A percentile compares a stretch with the other conserved stretches of the same genome.
Evolutionary conservation across 768 basidiomycete species (phyloP).

Genomic region (Lyophyllum atratum): DNA sequence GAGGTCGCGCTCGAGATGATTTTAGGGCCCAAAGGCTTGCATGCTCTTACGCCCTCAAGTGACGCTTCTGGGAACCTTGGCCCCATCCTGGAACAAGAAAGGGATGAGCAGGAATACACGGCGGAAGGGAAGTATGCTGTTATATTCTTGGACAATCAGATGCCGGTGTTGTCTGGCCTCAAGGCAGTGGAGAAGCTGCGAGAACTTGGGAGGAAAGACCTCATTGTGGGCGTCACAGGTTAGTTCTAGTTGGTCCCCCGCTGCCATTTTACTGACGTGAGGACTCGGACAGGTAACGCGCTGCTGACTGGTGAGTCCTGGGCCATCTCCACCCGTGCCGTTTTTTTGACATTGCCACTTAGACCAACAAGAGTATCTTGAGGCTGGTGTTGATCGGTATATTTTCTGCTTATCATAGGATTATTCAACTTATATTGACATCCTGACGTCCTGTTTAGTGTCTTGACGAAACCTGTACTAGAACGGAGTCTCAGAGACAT

Average conservation of each 20-base stretch:
- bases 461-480: slow-evolving; percentile 80
- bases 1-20: slow-evolving; percentile 75
- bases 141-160: slow-evolving; percentile 72
- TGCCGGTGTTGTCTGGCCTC: slow-evolving; percentile 80
- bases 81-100: slow-evolving; percentile 40
- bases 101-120: slow-evolving; percentile 13
- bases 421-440: slow-evolving; percentile 6
- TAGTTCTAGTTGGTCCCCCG: slow-evolving; percentile 13
- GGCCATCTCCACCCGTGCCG: neutral
- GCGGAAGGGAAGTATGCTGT: slow-evolving; percentile 45
- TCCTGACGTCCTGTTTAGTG: slow-evolving; percentile 37
- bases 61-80: slow-evolving; percentile 35
- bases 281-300: slow-evolving; percentile 47
- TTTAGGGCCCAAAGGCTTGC: slow-evolving; percentile 38
- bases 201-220: slow-evolving; percentile 64
- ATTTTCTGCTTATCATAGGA: slow-evolving; percentile 23
- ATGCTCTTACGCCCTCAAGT: slow-evolving; percentile 37
- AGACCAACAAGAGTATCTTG: slow-evolving; percentile 77
- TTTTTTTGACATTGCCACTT: slow-evolving; percentile 24
- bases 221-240: slow-evolving; percentile 85
- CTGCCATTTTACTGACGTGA: neutral
- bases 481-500: slow-evolving; percentile 54
- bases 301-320: slow-evolving; percentile 43
- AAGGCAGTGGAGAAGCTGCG: slow-evolving; percentile 67
- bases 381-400: slow-evolving; percentile 76